These are phyloP conservation scores for Rhynchospora pubera DNA, from an alignment of 176 grass and related monocot species.

Conservation along the genomic window DNA sequence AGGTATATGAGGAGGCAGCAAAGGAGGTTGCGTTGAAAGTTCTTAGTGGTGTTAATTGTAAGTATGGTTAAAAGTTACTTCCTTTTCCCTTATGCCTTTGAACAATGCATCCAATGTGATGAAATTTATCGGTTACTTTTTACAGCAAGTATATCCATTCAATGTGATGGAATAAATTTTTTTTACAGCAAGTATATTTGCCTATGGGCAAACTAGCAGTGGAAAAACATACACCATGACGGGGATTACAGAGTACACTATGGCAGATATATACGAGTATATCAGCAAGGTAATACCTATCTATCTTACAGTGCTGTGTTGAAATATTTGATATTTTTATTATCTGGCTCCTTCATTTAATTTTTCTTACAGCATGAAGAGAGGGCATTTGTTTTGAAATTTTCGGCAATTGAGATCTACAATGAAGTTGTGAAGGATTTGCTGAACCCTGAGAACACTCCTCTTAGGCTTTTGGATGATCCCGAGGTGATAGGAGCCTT, in stretches of 20 bases:
- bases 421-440: conserved; percentile 92
- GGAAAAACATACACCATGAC: conserved; percentile 98
- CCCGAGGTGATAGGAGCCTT: conserved; percentile 48
- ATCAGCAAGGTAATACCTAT: conserved; percentile 55
- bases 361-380: conserved; percentile 63
- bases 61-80: conserved; percentile 24
- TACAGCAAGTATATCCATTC: conserved; percentile 49
- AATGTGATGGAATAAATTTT: neutral
- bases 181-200: conserved; percentile 82
- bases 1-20: conserved; percentile 73
- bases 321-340: neutral
- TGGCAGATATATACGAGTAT: conserved; percentile 91
- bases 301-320: neutral
- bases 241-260: conserved; percentile 82
- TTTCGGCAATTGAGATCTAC: conserved; percentile 93
- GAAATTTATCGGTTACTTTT: neutral
- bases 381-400: conserved; percentile 93
- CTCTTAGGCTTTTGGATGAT: conserved; percentile 85
- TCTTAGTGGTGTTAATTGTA: conserved; percentile 96
- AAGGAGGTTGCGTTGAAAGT: conserved; percentile 88
- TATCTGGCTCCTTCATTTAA: neutral
- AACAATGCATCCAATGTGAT: neutral
- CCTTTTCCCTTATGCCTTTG: neutral
- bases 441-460: conserved; percentile 47
- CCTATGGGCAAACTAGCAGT: conserved; percentile 99